Conservation (phyloP, 2,329 filamentous ascomycete genomes). For the Rutstroemia sp. region DNA sequence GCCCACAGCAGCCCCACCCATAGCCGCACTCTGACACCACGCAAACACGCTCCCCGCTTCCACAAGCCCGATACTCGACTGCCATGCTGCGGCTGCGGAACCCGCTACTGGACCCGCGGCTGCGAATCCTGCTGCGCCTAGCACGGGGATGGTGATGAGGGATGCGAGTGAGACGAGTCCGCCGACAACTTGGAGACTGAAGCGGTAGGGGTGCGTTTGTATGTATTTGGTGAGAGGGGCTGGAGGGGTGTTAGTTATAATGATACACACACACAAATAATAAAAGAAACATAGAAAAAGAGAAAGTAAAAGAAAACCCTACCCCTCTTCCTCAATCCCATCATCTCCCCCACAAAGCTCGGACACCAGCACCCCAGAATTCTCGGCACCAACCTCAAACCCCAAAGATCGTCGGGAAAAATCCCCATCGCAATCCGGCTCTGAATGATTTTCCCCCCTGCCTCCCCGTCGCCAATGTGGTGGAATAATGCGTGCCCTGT, state of each 20-base stretch:
- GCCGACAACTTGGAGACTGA: neutral
- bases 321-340: neutral
- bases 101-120: conserved; percentile 19
- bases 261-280: too few species aligned
- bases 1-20: conserved; percentile 1
- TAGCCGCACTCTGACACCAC: conserved; percentile 23
- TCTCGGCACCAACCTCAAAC: neutral
- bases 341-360: neutral
- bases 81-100: conserved; percentile 22
- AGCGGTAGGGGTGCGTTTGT: neutral
- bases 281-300: too few species aligned
- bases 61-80: conserved; percentile 22
- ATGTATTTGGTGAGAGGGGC: neutral
- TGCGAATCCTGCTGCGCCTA: conserved; percentile 20
- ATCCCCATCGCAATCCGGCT: neutral
- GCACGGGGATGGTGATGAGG: neutral
- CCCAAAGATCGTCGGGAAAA: neutral
- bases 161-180: neutral
- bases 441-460: neutral
- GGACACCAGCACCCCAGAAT: neutral
- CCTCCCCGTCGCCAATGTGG: neutral
- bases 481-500: neutral
- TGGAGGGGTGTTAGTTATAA: neutral
- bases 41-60: conserved; percentile 26
- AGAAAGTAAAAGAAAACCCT: neutral